Percentiles rank a stretch among this genome's conserved stretches.
Evolutionary conservation across 805 yeast genomes (phyloP).

Genomic region (Osmozyma mogii): DNA sequence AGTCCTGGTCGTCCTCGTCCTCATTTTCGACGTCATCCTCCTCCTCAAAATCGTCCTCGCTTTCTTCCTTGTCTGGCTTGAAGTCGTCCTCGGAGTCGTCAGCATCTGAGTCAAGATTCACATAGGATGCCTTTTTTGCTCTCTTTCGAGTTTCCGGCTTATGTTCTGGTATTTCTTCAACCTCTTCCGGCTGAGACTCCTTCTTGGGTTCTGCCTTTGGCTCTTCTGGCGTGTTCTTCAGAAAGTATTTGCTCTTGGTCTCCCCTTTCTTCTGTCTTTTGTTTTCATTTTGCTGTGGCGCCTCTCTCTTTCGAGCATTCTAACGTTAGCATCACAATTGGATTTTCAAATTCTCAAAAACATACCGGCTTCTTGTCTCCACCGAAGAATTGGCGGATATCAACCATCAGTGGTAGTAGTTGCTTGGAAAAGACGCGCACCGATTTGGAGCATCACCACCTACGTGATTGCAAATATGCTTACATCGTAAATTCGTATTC

Average conservation of each 20-base stretch:
- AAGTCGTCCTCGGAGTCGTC: slow-evolving; percentile 20
- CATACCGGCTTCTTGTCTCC: slow-evolving; percentile 7
- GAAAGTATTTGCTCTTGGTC: slow-evolving; percentile 7
- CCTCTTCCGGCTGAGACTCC: not conserved
- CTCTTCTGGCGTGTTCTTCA: not conserved
- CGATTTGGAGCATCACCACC: not conserved
- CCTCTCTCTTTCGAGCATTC: slow-evolving; percentile 1
- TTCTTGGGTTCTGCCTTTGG: slow-evolving; percentile 1
- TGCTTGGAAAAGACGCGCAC: slow-evolving; percentile 1
- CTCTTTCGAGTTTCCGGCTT: slow-evolving; percentile 4
- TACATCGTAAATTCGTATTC: no score
- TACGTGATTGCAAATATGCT: no score
- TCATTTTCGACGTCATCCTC: slow-evolving; percentile 14
- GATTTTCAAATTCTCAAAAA: not conserved
- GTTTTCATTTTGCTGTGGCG: not conserved
- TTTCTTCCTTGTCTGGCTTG: slow-evolving; percentile 13
- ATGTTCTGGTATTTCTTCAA: not conserved
- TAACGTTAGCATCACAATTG: not conserved
- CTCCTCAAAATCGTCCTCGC: slow-evolving; percentile 6
- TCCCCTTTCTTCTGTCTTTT: slow-evolving; percentile 6
- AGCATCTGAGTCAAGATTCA: slow-evolving; percentile 11
- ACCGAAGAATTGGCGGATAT: slow-evolving; percentile 14
- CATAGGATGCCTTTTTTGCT: slow-evolving; percentile 7
- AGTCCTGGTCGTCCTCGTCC: slow-evolving; percentile 6
- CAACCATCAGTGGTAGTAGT: slow-evolving; percentile 9